Evolutionary conservation across 768 basidiomycete species (phyloP).

Genomic region (Podaxis sp.): DNA sequence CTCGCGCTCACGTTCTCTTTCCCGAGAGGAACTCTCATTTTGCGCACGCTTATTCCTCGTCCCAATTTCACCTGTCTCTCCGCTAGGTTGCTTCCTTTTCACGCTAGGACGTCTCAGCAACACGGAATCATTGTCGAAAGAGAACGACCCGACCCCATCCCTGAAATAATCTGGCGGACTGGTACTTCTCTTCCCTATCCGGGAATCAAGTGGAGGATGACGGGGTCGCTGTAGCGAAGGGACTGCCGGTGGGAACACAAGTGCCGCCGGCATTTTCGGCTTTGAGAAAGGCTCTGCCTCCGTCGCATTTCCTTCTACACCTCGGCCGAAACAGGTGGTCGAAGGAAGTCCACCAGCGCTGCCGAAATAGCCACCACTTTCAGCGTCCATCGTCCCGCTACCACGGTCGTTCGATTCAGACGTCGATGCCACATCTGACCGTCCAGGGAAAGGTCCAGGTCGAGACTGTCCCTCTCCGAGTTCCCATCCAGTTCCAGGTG

Average conservation of each 20-base stretch:
- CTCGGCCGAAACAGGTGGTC: background rate
- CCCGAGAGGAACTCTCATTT: conserved; percentile 8
- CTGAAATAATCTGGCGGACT: conserved; percentile 70
- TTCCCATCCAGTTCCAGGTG: background rate
- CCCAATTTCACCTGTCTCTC: conserved; percentile 4
- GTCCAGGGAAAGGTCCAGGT: background rate
- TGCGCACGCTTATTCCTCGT: conserved; percentile 8
- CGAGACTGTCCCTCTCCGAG: background rate
- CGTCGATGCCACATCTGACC: background rate
- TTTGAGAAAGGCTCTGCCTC: background rate
- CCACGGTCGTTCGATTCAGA: background rate
- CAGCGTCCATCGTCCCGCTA: background rate
- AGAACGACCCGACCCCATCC: conserved; percentile 39
- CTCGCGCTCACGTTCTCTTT: conserved; percentile 6
- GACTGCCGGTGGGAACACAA: background rate
- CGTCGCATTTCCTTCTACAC: background rate
- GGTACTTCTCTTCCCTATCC: conserved; percentile 56
- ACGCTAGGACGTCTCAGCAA: conserved; percentile 68
- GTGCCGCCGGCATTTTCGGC: background rate
- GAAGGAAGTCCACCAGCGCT: background rate
- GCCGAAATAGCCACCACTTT: conserved; percentile 3
- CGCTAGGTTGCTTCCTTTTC: conserved; percentile 37
- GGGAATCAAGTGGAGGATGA: background rate
- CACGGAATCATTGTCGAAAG: conserved; percentile 44
- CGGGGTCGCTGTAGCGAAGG: conserved; percentile 4